phyloP scores from a whole-genome alignment of 192 early-diverging fungal genomes.

The Entophlyctis luteolus region DNA sequence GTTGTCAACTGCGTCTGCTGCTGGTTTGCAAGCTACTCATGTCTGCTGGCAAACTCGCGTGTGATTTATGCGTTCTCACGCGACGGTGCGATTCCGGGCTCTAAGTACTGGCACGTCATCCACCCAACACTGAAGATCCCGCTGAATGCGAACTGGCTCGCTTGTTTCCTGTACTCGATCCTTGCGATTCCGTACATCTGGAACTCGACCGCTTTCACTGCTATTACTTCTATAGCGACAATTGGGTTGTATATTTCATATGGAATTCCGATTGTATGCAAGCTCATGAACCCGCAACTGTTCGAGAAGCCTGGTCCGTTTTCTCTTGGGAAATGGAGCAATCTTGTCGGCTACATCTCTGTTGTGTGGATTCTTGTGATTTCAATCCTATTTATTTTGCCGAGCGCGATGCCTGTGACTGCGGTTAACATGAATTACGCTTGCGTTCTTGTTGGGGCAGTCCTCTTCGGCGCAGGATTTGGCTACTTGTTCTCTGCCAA shows the following conservation, averaged over 20 bases:
- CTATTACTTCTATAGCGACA: conserved; percentile 36
- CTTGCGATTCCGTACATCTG: conserved; percentile 11
- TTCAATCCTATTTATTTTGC: conserved; percentile 32
- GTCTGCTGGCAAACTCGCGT: conserved; percentile 25
- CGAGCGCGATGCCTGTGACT: conserved; percentile 31
- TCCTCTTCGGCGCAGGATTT: conserved; percentile 8
- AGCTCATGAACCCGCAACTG: conserved; percentile 20
- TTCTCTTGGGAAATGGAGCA: conserved; percentile 27
- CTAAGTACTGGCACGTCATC: conserved; percentile 15
- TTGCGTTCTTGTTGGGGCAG: conserved; percentile 25
- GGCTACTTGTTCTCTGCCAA: conserved; percentile 21
- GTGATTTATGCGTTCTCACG: conserved; percentile 41
- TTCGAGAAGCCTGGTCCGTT: conserved; percentile 24
- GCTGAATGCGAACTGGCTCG: conserved; percentile 22
- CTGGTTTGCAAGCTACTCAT: conserved; percentile 28
- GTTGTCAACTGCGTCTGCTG: conserved; percentile 22
- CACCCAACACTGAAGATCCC: conserved; percentile 29
- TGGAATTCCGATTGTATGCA: conserved; percentile 33
- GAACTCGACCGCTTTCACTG: conserved; percentile 28
- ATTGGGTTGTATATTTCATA: conserved; percentile 39
- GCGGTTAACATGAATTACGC: conserved; percentile 38
- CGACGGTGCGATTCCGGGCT: conserved; percentile 35
- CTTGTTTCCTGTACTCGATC: conserved; percentile 8
- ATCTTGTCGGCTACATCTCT: conserved; percentile 21
- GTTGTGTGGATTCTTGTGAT: conserved; percentile 36